Evolutionary conservation across 2,329 filamentous ascomycete genomes (phyloP).

Genomic region (Fusarium sp.): DNA sequence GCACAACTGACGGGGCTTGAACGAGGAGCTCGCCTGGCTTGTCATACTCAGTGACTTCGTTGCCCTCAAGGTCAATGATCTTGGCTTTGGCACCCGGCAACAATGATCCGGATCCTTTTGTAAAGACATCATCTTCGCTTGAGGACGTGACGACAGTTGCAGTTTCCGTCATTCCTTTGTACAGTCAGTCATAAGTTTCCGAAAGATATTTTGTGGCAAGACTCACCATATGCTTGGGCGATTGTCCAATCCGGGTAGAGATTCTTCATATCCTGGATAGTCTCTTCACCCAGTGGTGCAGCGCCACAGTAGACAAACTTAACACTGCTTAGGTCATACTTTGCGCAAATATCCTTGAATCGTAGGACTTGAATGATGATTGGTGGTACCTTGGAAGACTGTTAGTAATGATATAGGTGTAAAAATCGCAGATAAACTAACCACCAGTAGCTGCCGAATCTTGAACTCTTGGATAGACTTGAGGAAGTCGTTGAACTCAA

Average conservation of each 20-base stretch:
- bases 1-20: slow-evolving; percentile 78
- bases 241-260: slow-evolving; percentile 73
- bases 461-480: slow-evolving; percentile 4
- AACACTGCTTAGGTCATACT: slow-evolving; percentile 26
- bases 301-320: slow-evolving; percentile 52
- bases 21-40: slow-evolving; percentile 83
- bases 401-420: fast-evolving
- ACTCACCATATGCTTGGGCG: slow-evolving; percentile 75
- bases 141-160: slow-evolving; percentile 47
- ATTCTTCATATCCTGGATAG: slow-evolving; percentile 67
- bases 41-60: slow-evolving; percentile 73
- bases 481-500: slow-evolving; percentile 73
- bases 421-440: fast-evolving
- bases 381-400: neutral
- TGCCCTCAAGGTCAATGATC: slow-evolving; percentile 71
- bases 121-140: slow-evolving; percentile 66
- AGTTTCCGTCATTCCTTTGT: slow-evolving; percentile 55
- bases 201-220: slow-evolving; percentile 54
- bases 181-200: fast-evolving
- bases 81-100: slow-evolving; percentile 71
- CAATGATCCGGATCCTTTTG: slow-evolving; percentile 74
- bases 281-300: slow-evolving; percentile 77
- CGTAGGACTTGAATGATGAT: slow-evolving; percentile 21
- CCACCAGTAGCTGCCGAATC: slow-evolving; percentile 26
- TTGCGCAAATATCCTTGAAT: slow-evolving; percentile 1